phyloP scores from a whole-genome alignment of 805 yeast species.

The Metschnikowia gelsemii region DNA sequence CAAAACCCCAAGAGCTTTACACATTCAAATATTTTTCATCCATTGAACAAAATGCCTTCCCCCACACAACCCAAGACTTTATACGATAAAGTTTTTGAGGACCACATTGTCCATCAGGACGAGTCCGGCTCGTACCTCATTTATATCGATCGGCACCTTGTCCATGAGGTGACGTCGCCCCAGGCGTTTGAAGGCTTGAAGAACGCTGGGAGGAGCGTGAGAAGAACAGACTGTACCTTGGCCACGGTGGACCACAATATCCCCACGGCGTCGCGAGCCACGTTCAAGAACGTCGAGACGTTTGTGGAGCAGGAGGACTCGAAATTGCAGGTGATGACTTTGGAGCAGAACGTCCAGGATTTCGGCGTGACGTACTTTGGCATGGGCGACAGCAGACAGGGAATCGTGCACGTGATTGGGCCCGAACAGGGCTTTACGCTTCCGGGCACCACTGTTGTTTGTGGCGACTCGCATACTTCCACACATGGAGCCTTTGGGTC shows the following conservation, averaged over 20 bases:
- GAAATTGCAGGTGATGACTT: constrained; percentile 84
- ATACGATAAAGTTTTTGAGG: constrained; percentile 94
- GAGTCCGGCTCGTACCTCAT: constrained; percentile 83
- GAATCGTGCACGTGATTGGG: constrained; percentile 97
- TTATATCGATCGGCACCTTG: constrained; percentile 94
- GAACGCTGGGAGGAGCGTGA: constrained; percentile 82
- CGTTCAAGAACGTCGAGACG: constrained; percentile 67
- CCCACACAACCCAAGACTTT: constrained; percentile 48
- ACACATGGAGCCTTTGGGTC: constrained; percentile 99
- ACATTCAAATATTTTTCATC: neutral
- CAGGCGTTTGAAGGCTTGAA: constrained; percentile 97
- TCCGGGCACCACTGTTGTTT: constrained; percentile 98
- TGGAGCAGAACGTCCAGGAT: constrained; percentile 88
- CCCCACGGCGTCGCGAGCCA: constrained; percentile 85
- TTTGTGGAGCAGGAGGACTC: constrained; percentile 92
- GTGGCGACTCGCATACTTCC: constrained; percentile 98
- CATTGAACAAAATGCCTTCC: constrained; percentile 11
- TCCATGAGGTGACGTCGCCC: constrained; percentile 98
- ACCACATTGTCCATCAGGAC: constrained; percentile 88
- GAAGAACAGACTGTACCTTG: constrained; percentile 89
- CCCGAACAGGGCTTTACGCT: constrained; percentile 99
- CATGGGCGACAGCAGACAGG: constrained; percentile 92
- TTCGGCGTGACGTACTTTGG: constrained; percentile 92
- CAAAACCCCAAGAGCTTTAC: neutral
- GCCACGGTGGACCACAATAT: constrained; percentile 97